Evolutionary conservation across 306 rosid genomes (phyloP).

Genomic region (Begonia fuchsioides): DNA sequence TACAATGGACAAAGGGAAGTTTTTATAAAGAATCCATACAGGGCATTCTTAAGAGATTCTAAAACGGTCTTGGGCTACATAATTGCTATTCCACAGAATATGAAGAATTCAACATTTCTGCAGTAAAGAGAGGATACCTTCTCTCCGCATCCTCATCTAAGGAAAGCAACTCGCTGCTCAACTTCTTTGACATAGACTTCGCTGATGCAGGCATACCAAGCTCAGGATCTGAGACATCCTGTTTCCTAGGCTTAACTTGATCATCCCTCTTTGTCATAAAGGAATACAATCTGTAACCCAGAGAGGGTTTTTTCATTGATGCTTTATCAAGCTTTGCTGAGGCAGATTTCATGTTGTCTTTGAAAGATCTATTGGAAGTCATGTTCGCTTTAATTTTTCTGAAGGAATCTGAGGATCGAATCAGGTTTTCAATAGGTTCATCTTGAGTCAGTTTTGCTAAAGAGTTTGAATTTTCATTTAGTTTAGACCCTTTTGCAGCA

Average conservation of each 20-base stretch:
- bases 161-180: constrained; percentile 15
- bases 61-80: too few species aligned
- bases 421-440: constrained; percentile 16
- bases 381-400: constrained; percentile 28
- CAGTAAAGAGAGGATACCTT: constrained; percentile 33
- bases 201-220: constrained; percentile 14
- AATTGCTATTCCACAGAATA: neutral
- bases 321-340: constrained; percentile 22
- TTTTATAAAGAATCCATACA: neutral
- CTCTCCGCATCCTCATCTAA: constrained; percentile 55
- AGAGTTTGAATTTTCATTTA: constrained; percentile 20
- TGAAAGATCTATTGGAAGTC: constrained; percentile 16
- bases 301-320: constrained; percentile 15
- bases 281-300: constrained; percentile 25
- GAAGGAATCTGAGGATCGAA: constrained; percentile 22
- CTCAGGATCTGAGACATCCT: constrained; percentile 18
- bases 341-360: constrained; percentile 19
- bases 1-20: constrained; percentile 17
- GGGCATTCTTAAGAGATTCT: too few species aligned
- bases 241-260: constrained; percentile 20
- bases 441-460: constrained; percentile 16
- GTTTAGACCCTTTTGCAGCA: constrained; percentile 15
- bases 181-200: constrained; percentile 17
- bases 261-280: constrained; percentile 16
- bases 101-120: neutral